Percentiles rank a stretch among this genome's conserved stretches.
These are phyloP conservation scores for Canariomyces notabilis DNA, from an alignment of 2,329 filamentous ascomycete genomes.

Conservation along the genomic window DNA sequence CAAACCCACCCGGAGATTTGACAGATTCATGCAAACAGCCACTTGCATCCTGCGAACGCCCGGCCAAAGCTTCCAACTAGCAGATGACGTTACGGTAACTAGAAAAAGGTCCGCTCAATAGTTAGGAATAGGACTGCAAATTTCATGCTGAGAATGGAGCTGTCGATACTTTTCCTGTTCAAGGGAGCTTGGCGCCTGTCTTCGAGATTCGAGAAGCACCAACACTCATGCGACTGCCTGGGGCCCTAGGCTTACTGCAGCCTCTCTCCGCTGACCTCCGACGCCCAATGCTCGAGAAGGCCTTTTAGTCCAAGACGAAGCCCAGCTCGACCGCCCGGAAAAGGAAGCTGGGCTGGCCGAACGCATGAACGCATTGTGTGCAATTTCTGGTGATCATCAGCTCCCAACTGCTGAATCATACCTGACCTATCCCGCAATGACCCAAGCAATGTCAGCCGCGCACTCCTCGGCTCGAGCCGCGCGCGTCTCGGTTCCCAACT, in stretches of 20 bases:
- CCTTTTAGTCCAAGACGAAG: too few relatives aligned
- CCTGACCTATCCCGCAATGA: constrained; percentile 8
- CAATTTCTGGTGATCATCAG: constrained; percentile 24
- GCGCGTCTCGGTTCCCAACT: constrained; percentile 15
- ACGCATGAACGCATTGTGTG: constrained; percentile 28
- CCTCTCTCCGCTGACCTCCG: not conserved
- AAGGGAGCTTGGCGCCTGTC: constrained; percentile 14
- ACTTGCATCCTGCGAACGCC: constrained; percentile 4
- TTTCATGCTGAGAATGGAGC: not conserved
- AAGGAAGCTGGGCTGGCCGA: not conserved
- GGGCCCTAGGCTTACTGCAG: too few relatives aligned
- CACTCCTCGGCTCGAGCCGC: not conserved
- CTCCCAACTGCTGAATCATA: constrained; percentile 24
- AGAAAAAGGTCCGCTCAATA: not conserved
- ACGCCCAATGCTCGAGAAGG: not conserved
- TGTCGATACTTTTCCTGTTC: constrained; percentile 4
- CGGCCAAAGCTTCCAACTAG: constrained; percentile 7
- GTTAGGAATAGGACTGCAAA: not conserved
- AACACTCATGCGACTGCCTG: too few relatives aligned
- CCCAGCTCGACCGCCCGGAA: constrained; percentile 5
- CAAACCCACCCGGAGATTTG: not conserved
- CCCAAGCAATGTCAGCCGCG: not conserved
- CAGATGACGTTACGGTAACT: not conserved
- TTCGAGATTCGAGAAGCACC: too few relatives aligned
- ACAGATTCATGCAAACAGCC: not conserved